A percentile compares a stretch with the other conserved stretches of the same genome.
Conservation (phyloP, 208 protist genomes). For the Crithidia expoeki region DNA sequence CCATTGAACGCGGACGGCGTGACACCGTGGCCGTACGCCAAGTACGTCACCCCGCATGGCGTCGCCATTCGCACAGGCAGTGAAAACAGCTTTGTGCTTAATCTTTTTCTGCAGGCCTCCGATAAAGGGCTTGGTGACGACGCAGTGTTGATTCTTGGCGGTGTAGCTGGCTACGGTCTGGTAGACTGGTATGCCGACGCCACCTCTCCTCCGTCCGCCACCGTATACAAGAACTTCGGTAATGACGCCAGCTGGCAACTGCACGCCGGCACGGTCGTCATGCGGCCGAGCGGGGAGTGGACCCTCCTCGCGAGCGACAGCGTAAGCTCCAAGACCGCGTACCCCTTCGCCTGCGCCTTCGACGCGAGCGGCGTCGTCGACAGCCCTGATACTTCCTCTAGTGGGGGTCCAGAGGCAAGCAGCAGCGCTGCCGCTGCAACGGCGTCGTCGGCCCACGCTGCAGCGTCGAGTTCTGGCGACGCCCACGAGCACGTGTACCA, state of each 20-base stretch:
- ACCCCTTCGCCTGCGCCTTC: constrained; percentile 57
- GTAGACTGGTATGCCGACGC: constrained; percentile 30
- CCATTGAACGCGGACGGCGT: constrained; percentile 20
- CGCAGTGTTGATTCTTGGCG: constrained; percentile 23
- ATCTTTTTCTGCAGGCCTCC: constrained; percentile 1
- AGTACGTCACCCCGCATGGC: constrained; percentile 20
- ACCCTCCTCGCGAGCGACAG: constrained; percentile 26
- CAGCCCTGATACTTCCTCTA: too few species aligned
- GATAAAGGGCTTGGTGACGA: constrained; percentile 10
- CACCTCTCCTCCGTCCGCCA: background rate
- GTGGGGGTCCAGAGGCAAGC: too few species aligned
- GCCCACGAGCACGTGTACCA: background rate
- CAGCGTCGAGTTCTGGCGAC: constrained; percentile 1
- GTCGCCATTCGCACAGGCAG: constrained; percentile 14
- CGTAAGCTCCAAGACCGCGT: constrained; percentile 24
- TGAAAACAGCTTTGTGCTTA: constrained; percentile 16
- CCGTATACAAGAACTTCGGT: constrained; percentile 52
- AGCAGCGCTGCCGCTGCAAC: background rate
- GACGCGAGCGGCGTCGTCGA: constrained; percentile 3
- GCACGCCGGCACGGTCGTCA: constrained; percentile 49
- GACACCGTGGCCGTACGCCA: constrained; percentile 30
- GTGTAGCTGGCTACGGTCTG: constrained; percentile 27
- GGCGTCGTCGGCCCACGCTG: background rate
- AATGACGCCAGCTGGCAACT: constrained; percentile 32
- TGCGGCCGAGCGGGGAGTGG: constrained; percentile 51